Percentiles rank a stretch among this genome's conserved stretches.
Conservation (phyloP, 1,284 basidiomycete species). For the Microbotryum violaceum region DNA sequence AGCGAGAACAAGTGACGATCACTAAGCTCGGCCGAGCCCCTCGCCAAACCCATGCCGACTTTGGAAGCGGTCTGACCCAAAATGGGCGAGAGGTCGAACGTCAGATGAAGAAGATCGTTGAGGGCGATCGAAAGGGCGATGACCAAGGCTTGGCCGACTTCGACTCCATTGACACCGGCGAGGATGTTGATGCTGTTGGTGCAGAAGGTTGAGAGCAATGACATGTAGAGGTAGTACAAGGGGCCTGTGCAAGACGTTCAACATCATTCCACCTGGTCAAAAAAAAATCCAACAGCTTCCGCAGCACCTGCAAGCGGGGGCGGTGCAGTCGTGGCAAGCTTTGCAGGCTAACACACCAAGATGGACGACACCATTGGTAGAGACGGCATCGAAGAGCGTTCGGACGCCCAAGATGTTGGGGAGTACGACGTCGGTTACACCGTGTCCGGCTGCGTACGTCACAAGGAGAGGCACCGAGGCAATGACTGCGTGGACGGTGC, state of each 20-base stretch:
- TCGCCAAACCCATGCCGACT: constrained; percentile 22
- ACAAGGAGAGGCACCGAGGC: constrained; percentile 89
- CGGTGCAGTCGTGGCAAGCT: constrained; percentile 4
- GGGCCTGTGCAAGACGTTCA: constrained; percentile 54
- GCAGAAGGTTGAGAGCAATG: constrained; percentile 87
- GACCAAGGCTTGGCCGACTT: constrained; percentile 85
- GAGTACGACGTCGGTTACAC: constrained; percentile 88
- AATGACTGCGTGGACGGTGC: constrained; percentile 51
- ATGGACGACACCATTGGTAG: constrained; percentile 56
- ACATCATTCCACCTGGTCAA: neutral
- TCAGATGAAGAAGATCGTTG: constrained; percentile 88
- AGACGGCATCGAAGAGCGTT: constrained; percentile 47
- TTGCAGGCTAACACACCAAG: constrained; percentile 54
- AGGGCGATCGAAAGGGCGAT: constrained; percentile 83
- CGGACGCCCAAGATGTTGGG: constrained; percentile 53
- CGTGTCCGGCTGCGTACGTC: constrained; percentile 90
- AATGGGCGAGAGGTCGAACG: constrained; percentile 40
- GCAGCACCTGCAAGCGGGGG: neutral
- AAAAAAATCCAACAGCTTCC: neutral
- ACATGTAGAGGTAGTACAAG: constrained; percentile 94
- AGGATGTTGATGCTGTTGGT: constrained; percentile 99
- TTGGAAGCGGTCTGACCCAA: neutral
- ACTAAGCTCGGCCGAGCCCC: constrained; percentile 56
- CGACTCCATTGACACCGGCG: constrained; percentile 94
- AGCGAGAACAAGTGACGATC: constrained; percentile 88